Conservation (phyloP, 495 filamentous ascomycete genomes). For the Terfezia boudieri region DNA sequence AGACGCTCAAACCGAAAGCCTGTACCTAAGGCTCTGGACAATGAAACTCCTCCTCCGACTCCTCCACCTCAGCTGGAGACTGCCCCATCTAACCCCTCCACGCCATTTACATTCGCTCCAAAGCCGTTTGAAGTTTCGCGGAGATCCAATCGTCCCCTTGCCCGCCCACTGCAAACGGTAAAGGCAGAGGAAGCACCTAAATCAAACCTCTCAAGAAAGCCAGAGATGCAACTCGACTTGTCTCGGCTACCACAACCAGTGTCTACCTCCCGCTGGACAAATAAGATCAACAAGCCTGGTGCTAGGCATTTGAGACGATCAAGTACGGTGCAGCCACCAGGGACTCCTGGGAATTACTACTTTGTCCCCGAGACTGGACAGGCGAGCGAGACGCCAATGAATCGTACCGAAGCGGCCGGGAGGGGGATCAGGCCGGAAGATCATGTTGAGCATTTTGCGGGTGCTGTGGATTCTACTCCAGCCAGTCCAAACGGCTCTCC, state of each 20-base stretch:
- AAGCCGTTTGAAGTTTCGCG: constrained; percentile 17
- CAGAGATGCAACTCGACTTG: constrained; percentile 13
- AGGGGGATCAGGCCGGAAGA: constrained; percentile 10
- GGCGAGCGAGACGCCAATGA: constrained; percentile 10
- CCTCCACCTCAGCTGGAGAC: not conserved
- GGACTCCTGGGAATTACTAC: constrained; percentile 7
- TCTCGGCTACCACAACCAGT: constrained; percentile 14
- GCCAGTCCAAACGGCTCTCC: constrained; percentile 9
- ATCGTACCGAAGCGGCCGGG: not conserved
- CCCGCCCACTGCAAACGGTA: constrained; percentile 6
- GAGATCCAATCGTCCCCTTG: constrained; percentile 11
- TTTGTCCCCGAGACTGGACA: constrained; percentile 7
- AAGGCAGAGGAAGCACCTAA: not conserved
- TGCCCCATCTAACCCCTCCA: not conserved
- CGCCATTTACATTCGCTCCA: not conserved
- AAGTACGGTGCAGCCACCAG: constrained; percentile 9
- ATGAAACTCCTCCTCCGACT: not conserved
- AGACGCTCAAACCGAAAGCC: constrained; percentile 13
- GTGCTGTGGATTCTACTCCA: constrained; percentile 17
- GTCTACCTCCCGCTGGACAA: constrained; percentile 16
- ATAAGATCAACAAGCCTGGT: constrained; percentile 7
- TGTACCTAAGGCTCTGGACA: not conserved
- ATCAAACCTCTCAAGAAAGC: constrained; percentile 1
- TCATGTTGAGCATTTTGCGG: constrained; percentile 19
- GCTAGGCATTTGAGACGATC: constrained; percentile 9